Evolutionary conservation across 257 asterid species (phyloP), one percentile per base, ranked within the genome.

Genomic region (Asclepias syriaca): DNA sequence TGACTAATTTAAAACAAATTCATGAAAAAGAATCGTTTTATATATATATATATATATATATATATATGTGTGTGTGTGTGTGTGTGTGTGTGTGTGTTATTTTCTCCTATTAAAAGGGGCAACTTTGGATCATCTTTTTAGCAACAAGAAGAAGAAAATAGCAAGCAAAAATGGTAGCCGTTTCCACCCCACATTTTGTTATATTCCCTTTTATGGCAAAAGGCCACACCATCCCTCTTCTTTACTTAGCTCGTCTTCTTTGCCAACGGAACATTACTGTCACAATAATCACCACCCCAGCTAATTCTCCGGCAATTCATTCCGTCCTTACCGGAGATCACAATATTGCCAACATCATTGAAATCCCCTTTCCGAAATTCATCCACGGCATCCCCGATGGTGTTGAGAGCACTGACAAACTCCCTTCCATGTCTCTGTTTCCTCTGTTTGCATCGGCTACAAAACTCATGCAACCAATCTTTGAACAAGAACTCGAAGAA

Each of bases 201-300:
- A 81, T 92, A 46, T 87, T 90, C 80, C 93, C 96, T 8, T 88
- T 90, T 85, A 78, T 88, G 85, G 63, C 98, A 12, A 83, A 84
- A 68, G 96, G 94, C 72, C 96, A 90, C 78, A 88, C 83, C 73
- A 87, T 87, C 70, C 96, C 96, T 15, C 87, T 90, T 83, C 90
- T 90, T 83, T 71, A 83, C 85, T 89, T 87, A 71, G 78, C 87
- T 80, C 84, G 88, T 64, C 88, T 90, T 78, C 89, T 92, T 71
- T 86, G 73, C 48, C 84, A 56, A 51, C 87, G 84, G 19, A 76
- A 84, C 22, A 56, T 85, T 70, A 46, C 80, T 49, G 85, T 89
- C 60, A 89, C 97, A 19, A 53, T 92, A 63, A 18, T 86, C 93
- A 81, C 97, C 77, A 92, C 97, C 72, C 66, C 88, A 53, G 80